These are phyloP conservation scores for Castanea mollissima DNA, from an alignment of 306 rosid species.

Conservation along the genomic window DNA sequence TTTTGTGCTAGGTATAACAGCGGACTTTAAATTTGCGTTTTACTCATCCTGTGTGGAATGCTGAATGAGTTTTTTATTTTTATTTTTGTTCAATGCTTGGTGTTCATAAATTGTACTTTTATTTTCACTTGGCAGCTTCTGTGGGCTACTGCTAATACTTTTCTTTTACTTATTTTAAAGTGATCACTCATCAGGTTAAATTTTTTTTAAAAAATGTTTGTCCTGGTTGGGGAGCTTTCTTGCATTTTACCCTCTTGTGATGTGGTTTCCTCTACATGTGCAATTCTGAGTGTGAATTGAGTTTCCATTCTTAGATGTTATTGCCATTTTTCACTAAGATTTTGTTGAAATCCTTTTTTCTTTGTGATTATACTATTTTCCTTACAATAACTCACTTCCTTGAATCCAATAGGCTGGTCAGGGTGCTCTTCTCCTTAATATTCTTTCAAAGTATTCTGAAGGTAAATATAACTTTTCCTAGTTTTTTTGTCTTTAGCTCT, in stretches of 20 bases:
- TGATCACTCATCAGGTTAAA: background rate
- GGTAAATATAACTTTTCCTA: conserved; percentile 45
- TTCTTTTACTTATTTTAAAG: background rate
- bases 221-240: background rate
- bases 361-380: conserved; percentile 9
- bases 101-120: background rate
- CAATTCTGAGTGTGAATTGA: background rate
- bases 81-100: background rate
- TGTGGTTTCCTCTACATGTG: conserved; percentile 3
- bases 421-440: conserved; percentile 94
- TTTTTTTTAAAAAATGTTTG: background rate
- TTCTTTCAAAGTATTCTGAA: conserved; percentile 90
- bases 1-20: background rate
- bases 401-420: conserved; percentile 76
- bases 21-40: background rate
- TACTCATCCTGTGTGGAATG: background rate
- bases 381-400: conserved; percentile 10
- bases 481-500: conserved; percentile 12
- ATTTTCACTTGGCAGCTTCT: background rate
- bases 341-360: conserved; percentile 3
- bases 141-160: background rate
- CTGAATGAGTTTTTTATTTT: background rate
- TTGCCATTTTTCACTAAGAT: background rate
- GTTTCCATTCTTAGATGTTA: background rate
- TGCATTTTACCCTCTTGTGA: background rate